A percentile compares a stretch with the other conserved stretches of the same genome.
These are phyloP conservation scores for Sporothrix dimorphospora DNA, from an alignment of 2,329 filamentous ascomycete genomes.

Conservation along the genomic window DNA sequence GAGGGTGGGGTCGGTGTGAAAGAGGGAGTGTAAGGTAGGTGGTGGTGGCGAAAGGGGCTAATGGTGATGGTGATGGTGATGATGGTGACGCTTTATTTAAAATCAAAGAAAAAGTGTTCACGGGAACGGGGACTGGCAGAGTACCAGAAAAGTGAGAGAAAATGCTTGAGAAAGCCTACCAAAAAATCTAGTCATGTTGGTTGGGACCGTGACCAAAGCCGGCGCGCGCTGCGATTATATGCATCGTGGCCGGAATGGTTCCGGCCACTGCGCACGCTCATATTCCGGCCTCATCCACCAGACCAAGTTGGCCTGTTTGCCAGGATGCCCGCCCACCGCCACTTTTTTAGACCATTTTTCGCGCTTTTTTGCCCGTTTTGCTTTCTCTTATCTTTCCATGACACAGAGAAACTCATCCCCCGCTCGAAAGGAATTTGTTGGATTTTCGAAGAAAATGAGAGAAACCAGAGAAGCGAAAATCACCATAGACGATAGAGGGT, in stretches of 20 bases:
- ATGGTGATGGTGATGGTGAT: neutral
- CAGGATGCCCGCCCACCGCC: conserved; percentile 14
- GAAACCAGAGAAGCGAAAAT: neutral
- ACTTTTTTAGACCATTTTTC: conserved; percentile 1
- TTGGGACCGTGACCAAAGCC: conserved; percentile 28
- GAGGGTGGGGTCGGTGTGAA: conserved; percentile 20
- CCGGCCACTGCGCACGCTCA: conserved; percentile 43
- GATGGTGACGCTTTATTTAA: neutral
- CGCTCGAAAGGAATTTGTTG: conserved; percentile 9
- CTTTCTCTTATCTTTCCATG: conserved; percentile 33
- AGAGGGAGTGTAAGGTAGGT: neutral
- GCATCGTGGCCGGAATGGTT: conserved; percentile 54
- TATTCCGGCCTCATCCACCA: conserved; percentile 33
- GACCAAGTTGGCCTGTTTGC: neutral
- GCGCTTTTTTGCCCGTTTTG: conserved; percentile 3
- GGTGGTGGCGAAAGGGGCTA: neutral
- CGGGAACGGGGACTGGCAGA: neutral
- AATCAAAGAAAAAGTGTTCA: conserved; percentile 2
- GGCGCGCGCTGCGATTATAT: conserved; percentile 47
- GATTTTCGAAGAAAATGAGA: neutral
- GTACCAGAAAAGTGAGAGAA: conserved; percentile 17
- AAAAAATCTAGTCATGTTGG: neutral
- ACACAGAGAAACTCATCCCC: conserved; percentile 23
- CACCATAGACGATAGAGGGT: neutral
- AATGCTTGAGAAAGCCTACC: neutral